phyloP scores from a whole-genome alignment of 495 filamentous ascomycete species.

The Penicillium angulare region DNA sequence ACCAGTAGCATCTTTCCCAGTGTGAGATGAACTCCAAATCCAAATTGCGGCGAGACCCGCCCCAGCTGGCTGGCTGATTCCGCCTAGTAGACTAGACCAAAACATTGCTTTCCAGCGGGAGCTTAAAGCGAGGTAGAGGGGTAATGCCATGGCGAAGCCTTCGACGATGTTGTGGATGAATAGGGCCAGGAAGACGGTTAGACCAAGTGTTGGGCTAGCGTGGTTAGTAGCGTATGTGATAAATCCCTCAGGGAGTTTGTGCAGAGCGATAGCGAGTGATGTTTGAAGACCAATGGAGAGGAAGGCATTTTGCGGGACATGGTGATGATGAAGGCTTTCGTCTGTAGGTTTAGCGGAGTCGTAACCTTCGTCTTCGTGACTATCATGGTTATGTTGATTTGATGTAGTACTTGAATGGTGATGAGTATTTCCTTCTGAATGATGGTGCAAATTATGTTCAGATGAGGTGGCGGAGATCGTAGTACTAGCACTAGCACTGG shows the following conservation, averaged over 20 bases:
- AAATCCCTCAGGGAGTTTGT: slow-evolving; percentile 97
- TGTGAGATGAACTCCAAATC: slow-evolving; percentile 61
- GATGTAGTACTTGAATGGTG: neutral
- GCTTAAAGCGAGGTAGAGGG: slow-evolving; percentile 81
- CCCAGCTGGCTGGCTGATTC: slow-evolving; percentile 81
- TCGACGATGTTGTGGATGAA: slow-evolving; percentile 98
- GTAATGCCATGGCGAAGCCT: slow-evolving; percentile 90
- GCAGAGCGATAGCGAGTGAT: slow-evolving; percentile 87
- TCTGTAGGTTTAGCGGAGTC: slow-evolving; percentile 22
- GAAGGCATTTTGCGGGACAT: slow-evolving; percentile 94
- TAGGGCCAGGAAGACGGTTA: slow-evolving; percentile 89
- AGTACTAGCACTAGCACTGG: neutral
- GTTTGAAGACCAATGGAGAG: slow-evolving; percentile 91
- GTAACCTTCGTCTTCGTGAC: slow-evolving; percentile 13
- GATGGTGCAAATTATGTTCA: slow-evolving; percentile 6
- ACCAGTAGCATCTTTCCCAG: slow-evolving; percentile 42
- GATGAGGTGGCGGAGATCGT: slow-evolving; percentile 16
- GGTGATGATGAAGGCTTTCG: slow-evolving; percentile 76
- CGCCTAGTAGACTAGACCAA: slow-evolving; percentile 81
- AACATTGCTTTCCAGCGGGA: slow-evolving; percentile 76
- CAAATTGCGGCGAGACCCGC: slow-evolving; percentile 81
- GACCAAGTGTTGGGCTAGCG: slow-evolving; percentile 80
- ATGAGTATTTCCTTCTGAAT: neutral
- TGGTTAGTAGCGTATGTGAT: slow-evolving; percentile 99
- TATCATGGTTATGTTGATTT: slow-evolving; percentile 3